Conservation (phyloP, 192 early-diverging fungal genomes). For the Kickxella alabastrina region DNA sequence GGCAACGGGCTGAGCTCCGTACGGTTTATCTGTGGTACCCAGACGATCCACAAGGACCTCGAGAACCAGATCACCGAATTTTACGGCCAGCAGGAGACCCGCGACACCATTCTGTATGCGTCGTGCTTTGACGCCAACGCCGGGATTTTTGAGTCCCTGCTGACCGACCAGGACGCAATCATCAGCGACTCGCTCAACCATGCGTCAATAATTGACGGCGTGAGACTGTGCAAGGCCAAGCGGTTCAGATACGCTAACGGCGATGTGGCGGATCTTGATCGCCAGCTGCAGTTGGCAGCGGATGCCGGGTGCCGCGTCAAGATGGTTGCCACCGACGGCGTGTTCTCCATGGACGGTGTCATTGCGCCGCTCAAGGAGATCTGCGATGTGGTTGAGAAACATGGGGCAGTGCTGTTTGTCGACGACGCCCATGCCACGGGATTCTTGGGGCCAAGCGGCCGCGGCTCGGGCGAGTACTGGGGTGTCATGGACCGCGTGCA, state of each 20-base stretch:
- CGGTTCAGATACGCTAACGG: constrained; percentile 68
- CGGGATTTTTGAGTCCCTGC: constrained; percentile 61
- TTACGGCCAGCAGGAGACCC: constrained; percentile 40
- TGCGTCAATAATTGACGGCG: constrained; percentile 69
- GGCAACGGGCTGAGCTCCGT: constrained; percentile 65
- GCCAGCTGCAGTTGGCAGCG: constrained; percentile 52
- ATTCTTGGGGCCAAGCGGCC: constrained; percentile 60
- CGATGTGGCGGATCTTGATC: constrained; percentile 64
- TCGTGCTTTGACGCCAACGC: constrained; percentile 72
- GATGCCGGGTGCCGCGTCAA: constrained; percentile 53
- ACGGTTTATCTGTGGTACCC: constrained; percentile 70
- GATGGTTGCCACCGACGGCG: constrained; percentile 69
- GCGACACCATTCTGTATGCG: constrained; percentile 65
- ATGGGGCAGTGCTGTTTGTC: constrained; percentile 67
- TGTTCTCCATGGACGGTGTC: constrained; percentile 65
- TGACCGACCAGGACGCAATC: constrained; percentile 56
- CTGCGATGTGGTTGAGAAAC: constrained; percentile 65
- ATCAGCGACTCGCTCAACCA: constrained; percentile 59
- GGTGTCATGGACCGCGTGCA: constrained; percentile 55
- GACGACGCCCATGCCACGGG: constrained; percentile 74
- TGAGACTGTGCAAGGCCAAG: constrained; percentile 62
- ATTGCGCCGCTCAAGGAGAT: constrained; percentile 63
- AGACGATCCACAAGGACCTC: constrained; percentile 64
- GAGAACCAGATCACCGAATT: constrained; percentile 58
- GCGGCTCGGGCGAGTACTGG: constrained; percentile 66